Evolutionary conservation across 805 yeast genomes (phyloP).

Genomic region (Novakomyces olei): DNA sequence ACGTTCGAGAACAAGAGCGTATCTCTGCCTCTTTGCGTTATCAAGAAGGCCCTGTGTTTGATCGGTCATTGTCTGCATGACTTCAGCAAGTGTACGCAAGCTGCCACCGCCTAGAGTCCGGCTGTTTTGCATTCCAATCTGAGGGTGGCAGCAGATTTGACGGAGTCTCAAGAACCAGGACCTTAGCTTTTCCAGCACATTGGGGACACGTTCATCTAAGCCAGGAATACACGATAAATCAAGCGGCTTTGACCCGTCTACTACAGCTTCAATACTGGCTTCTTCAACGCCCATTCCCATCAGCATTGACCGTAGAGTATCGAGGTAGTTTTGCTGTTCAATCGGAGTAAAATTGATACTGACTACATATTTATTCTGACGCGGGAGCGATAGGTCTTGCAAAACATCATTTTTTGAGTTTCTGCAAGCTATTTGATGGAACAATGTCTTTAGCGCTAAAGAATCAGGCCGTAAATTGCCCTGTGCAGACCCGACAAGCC

Average conservation of each 20-base stretch:
- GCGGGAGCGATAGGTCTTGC: conserved; percentile 55
- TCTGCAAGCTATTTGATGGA: conserved; percentile 36
- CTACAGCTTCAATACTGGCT: conserved; percentile 21
- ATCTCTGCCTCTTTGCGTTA: conserved; percentile 14
- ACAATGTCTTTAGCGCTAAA: conserved; percentile 20
- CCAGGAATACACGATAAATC: conserved; percentile 7
- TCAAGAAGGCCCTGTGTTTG: conserved; percentile 34
- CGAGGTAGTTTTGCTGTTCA: conserved; percentile 66
- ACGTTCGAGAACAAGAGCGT: conserved; percentile 21
- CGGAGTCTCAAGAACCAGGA: conserved; percentile 49
- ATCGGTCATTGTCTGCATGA: conserved; percentile 40
- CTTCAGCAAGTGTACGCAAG: conserved; percentile 38
- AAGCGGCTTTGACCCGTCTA: conserved; percentile 8
- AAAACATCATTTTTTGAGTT: conserved; percentile 74
- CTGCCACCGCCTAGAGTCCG: conserved; percentile 15
- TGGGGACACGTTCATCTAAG: too few relatives aligned
- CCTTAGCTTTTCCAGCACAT: conserved; percentile 23
- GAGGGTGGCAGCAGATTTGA: conserved; percentile 66
- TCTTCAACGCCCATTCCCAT: conserved; percentile 34
- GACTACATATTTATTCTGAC: conserved; percentile 47
- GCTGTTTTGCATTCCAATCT: conserved; percentile 13
- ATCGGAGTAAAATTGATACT: conserved; percentile 58
- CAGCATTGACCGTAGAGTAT: conserved; percentile 15
- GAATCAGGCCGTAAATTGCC: too few relatives aligned
- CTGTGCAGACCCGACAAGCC: too few relatives aligned